A percentile compares a stretch with the other conserved stretches of the same genome.
Evolutionary conservation across 345 rosid genomes (phyloP).

Genomic region (Iberis pinnata): DNA sequence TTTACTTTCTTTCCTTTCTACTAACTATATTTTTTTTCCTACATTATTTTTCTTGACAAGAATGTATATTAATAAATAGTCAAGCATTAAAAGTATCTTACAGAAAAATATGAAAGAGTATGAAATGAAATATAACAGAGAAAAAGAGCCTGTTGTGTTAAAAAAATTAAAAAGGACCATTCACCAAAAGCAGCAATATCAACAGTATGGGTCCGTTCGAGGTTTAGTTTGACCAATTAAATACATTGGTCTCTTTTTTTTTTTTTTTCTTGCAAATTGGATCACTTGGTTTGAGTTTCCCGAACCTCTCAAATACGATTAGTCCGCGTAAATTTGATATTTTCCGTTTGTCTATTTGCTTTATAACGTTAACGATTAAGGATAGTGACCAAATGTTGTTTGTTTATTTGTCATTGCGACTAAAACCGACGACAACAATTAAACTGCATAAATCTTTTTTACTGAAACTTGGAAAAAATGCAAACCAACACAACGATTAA

Average conservation of each 20-base stretch:
- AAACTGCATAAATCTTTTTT: too few relatives aligned
- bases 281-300: conserved; percentile 28
- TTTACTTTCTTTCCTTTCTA: conserved; percentile 20
- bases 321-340: too few relatives aligned
- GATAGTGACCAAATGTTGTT: too few relatives aligned
- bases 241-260: conserved; percentile 33
- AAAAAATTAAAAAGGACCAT: conserved; percentile 22
- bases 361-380: too few relatives aligned
- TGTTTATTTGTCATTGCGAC: too few relatives aligned
- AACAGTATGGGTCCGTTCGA: conserved; percentile 33
- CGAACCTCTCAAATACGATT: too few relatives aligned
- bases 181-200: conserved; percentile 31
- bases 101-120: not conserved
- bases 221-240: conserved; percentile 29
- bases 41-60: not conserved
- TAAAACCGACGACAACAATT: too few relatives aligned
- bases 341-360: too few relatives aligned
- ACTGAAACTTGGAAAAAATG: too few relatives aligned
- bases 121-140: not conserved
- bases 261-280: conserved; percentile 20
- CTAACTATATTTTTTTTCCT: conserved; percentile 21
- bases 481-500: too few relatives aligned
- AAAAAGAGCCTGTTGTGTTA: conserved; percentile 14
- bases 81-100: not conserved
- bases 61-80: conserved; percentile 6